A percentile compares a stretch with the other conserved stretches of the same genome.
These are phyloP conservation scores for Secale cereale DNA, from an alignment of 176 grass and related monocot species.

Conservation along the genomic window DNA sequence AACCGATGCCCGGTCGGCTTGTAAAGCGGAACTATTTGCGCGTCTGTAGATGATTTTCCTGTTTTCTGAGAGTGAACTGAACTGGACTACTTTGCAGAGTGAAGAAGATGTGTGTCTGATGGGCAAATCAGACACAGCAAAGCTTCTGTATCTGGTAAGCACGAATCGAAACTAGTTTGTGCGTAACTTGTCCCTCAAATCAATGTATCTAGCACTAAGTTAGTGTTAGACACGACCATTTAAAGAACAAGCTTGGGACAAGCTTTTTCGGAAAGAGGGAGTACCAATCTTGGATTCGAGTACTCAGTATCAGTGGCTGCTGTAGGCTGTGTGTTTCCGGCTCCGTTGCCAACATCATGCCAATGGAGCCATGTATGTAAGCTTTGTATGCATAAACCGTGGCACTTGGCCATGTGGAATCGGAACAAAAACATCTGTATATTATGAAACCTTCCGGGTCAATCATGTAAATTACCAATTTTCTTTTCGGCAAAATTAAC, in stretches of 20 bases:
- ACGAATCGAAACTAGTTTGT: neutral
- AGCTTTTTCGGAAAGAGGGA: too few relatives aligned
- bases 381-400: constrained; percentile 2
- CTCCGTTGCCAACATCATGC: neutral
- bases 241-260: too few relatives aligned
- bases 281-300: neutral
- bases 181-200: too few relatives aligned
- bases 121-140: neutral
- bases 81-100: neutral
- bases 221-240: too few relatives aligned
- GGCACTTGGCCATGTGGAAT: neutral
- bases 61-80: neutral
- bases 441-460: too few relatives aligned
- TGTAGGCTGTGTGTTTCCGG: neutral
- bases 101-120: neutral
- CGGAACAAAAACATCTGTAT: neutral
- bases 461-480: too few relatives aligned
- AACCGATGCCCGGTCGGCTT: neutral
- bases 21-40: constrained; percentile 17
- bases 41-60: neutral
- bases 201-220: too few relatives aligned
- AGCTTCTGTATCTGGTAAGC: neutral
- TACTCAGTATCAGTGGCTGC: neutral
- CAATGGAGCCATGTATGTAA: neutral
- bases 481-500: too few relatives aligned